Evolutionary conservation across 2,329 filamentous ascomycete species (phyloP), one percentile per base, ranked within the genome.

Genomic region (Alternaria sp.): DNA sequence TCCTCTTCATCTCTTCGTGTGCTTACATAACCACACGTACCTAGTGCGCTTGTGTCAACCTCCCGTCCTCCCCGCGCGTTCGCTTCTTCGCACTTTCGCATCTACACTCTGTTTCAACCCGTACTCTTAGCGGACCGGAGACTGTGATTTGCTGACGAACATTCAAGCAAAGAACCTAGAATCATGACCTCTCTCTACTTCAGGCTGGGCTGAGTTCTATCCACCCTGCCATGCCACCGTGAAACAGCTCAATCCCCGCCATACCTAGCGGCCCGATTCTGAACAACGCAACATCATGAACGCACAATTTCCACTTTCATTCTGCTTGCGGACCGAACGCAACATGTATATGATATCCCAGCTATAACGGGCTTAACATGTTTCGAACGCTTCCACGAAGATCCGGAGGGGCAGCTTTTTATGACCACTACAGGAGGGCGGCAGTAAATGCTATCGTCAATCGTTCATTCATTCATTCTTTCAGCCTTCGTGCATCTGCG

Each of bases 1-100:
- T 41, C 21, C 39, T 26, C 23, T 28, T 24, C 26, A 28, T 42
- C 13, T 42, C 23, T 42, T 26, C 21, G 14, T 1, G 13, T 7
- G 44, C 29, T 48, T 48, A 48, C 13, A 34, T 24, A 48, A 48
- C 13, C 6, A n/a, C 1, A 4, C 0, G 10, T 2, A 4, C 0
- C 1, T 4, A n/a, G 28, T 24, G 41, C 41, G 26, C 4, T 21
- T 5, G 0, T 1, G 44, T 17, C 14, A n/a, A 23, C 44, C 7
- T 56, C 23, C 36, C 14, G 10, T 17, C 44, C 7, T 56, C 23
- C 36, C 37, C 45, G 29, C 46, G 29, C 17, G 53, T 56, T 56
- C 37, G 31, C 37, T 36, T 13, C 31, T 51, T 17, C 24, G 17
- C 51, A 21, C 11, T 54, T 54, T 31, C 14, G 23, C 39, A 51